Evolutionary conservation across 164 flowering plant genomes (phyloP).

Genomic region (Cinnamomum chago): DNA sequence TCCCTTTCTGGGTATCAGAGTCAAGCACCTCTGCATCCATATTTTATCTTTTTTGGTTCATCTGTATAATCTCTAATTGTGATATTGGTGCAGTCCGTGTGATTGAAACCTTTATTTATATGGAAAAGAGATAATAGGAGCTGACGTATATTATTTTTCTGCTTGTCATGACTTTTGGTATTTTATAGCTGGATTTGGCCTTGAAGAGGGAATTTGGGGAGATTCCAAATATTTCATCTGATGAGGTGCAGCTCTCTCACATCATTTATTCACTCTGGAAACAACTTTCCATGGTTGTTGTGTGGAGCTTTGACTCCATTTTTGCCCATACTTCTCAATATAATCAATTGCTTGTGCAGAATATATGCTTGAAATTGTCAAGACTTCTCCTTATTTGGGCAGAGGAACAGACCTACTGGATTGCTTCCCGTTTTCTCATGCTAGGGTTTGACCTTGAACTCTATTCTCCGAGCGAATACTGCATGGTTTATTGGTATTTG

Average conservation of each 20-base stretch:
- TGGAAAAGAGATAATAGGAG: background rate
- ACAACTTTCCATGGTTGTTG: background rate
- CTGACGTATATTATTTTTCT: background rate
- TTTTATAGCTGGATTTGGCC: constrained; percentile 69
- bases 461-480: constrained; percentile 86
- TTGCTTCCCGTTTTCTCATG: constrained; percentile 80
- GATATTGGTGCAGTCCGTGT: background rate
- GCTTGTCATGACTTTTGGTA: constrained; percentile 12
- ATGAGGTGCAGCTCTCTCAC: constrained; percentile 45
- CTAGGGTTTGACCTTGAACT: constrained; percentile 94
- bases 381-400: constrained; percentile 78
- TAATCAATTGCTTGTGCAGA: constrained; percentile 41
- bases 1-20: background rate
- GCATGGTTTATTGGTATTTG: constrained; percentile 98
- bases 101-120: background rate
- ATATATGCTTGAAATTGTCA: constrained; percentile 39
- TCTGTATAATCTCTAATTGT: background rate
- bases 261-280: constrained; percentile 5
- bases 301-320: background rate
- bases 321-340: background rate
- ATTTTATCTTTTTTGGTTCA: no score
- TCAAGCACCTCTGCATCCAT: background rate
- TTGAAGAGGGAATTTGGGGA: constrained; percentile 58
- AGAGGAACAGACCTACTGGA: constrained; percentile 95
- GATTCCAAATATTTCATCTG: constrained; percentile 27